Evolutionary conservation across 768 basidiomycete genomes (phyloP).

Genomic region (Mycena epipterygia): DNA sequence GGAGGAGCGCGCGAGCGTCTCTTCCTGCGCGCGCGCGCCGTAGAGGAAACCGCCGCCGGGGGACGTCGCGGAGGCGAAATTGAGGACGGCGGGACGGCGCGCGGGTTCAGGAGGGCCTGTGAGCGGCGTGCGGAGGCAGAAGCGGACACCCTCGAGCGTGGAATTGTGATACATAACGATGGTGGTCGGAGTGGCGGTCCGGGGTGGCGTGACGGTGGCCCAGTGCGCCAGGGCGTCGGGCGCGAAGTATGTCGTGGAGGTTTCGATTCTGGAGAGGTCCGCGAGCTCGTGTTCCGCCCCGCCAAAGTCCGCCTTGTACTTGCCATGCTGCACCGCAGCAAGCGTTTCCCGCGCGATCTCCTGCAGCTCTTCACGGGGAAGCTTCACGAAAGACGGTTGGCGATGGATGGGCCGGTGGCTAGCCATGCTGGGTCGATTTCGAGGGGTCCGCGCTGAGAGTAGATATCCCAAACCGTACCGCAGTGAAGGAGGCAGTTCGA

Average conservation of each 20-base stretch:
- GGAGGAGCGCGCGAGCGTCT: slow-evolving; percentile 69
- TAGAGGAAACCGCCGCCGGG: slow-evolving; percentile 68
- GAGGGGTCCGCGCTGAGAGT: too few relatives aligned
- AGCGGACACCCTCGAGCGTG: slow-evolving; percentile 59
- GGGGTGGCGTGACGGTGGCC: background rate
- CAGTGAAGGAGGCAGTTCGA: too few relatives aligned
- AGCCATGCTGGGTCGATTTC: background rate
- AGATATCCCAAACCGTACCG: too few relatives aligned
- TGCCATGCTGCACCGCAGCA: slow-evolving; percentile 24
- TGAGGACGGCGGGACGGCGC: slow-evolving; percentile 50
- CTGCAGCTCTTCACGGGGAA: slow-evolving; percentile 28
- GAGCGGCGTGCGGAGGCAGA: slow-evolving; percentile 35
- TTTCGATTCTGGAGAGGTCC: slow-evolving; percentile 9
- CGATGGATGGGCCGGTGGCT: background rate
- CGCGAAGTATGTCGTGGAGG: slow-evolving; percentile 1
- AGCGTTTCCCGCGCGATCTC: slow-evolving; percentile 28
- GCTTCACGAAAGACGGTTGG: background rate
- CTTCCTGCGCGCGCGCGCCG: slow-evolving; percentile 71
- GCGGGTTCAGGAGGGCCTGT: background rate
- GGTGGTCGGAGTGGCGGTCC: background rate
- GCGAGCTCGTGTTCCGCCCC: background rate
- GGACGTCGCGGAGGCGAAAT: slow-evolving; percentile 68
- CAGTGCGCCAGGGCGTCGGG: slow-evolving; percentile 10
- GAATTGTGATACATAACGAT: slow-evolving; percentile 51
- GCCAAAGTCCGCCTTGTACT: background rate